Evolutionary conservation across 441 rosid genomes (phyloP).

Genomic region (Pelargonium hybrid): DNA sequence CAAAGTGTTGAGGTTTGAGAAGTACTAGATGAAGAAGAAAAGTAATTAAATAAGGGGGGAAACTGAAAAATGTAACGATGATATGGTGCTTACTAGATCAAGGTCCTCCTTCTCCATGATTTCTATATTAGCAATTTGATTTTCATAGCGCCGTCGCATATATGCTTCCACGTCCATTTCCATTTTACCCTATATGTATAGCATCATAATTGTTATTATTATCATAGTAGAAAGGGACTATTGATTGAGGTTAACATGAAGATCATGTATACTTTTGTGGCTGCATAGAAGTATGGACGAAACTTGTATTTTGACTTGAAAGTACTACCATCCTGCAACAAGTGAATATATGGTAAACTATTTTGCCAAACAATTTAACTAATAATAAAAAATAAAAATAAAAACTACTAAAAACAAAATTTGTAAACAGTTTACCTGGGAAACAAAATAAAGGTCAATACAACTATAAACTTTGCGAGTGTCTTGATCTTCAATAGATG

Average conservation of each 20-base stretch:
- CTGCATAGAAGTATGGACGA: slow-evolving; percentile 86
- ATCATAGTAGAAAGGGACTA: background rate
- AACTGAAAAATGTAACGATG: background rate
- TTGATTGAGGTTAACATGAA: slow-evolving; percentile 9
- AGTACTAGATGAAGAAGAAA: background rate
- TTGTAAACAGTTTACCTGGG: slow-evolving; percentile 41
- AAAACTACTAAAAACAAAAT: background rate
- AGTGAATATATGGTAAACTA: background rate
- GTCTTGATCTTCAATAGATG: slow-evolving; percentile 75
- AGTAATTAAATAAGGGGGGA: background rate
- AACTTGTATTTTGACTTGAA: slow-evolving; percentile 88
- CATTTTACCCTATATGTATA: slow-evolving; percentile 43
- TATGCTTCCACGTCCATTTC: slow-evolving; percentile 89
- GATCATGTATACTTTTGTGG: slow-evolving; percentile 50
- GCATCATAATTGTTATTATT: slow-evolving; percentile 3
- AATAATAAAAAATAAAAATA: slow-evolving; percentile 5
- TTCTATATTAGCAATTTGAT: slow-evolving; percentile 67
- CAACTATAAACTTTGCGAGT: slow-evolving; percentile 60
- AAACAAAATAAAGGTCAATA: slow-evolving; percentile 78
- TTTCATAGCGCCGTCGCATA: slow-evolving; percentile 71
- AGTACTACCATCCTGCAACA: slow-evolving; percentile 65
- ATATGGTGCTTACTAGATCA: slow-evolving; percentile 55
- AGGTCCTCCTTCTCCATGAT: slow-evolving; percentile 87
- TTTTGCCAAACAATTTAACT: slow-evolving; percentile 4
- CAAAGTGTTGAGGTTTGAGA: background rate